phyloP scores from a whole-genome alignment of 169 alveolate species.

The Besnoitia besnoiti region DNA sequence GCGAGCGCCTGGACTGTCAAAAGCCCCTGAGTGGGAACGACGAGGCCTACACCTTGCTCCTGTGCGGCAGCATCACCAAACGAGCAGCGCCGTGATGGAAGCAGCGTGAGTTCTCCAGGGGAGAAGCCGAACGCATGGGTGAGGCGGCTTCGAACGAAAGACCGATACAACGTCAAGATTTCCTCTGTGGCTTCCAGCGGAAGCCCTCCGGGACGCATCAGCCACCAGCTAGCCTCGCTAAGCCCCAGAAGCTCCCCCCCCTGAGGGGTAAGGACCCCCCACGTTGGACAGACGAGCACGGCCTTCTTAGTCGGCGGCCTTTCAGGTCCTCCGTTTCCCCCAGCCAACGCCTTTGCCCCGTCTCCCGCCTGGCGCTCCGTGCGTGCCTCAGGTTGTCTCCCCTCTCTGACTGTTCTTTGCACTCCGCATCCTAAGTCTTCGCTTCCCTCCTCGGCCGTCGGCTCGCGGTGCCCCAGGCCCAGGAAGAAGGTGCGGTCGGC shows the following conservation, averaged over 20 bases:
- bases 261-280: slow-evolving; percentile 1
- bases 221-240: slow-evolving; percentile 8
- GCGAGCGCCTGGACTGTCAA: slow-evolving; percentile 8
- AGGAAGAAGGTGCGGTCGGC: slow-evolving; percentile 17
- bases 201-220: neutral
- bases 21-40: neutral
- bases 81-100: too few relatives aligned
- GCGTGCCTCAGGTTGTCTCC: neutral
- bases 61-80: too few relatives aligned
- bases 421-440: neutral
- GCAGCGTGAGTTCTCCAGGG: neutral
- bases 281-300: neutral
- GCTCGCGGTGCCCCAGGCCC: neutral
- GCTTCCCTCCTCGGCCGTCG: neutral
- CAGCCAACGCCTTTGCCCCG: neutral
- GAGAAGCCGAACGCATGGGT: neutral
- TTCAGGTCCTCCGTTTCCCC: neutral
- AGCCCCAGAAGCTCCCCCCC: neutral
- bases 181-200: neutral
- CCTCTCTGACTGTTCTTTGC: neutral
- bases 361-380: neutral
- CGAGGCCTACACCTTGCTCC: neutral
- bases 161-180: neutral
- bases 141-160: neutral
- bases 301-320: neutral